Percentiles rank a stretch among this genome's conserved stretches.
Conservation (phyloP, 106 monocot species). For the Dendrobium catenatum region DNA sequence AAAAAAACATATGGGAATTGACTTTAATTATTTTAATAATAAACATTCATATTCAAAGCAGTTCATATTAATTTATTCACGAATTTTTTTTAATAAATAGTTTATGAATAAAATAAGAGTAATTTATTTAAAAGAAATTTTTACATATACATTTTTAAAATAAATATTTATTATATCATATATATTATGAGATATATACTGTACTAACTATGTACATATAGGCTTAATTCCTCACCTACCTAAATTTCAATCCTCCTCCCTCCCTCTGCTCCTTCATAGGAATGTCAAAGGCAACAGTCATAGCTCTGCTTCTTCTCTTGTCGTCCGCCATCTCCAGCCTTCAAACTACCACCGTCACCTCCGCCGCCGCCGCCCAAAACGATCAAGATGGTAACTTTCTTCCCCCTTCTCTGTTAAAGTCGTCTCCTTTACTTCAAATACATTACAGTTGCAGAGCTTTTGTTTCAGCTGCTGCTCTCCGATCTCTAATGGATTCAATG, state of each 20-base stretch:
- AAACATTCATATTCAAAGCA: too few relatives aligned
- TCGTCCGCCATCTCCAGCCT: not conserved
- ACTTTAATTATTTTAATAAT: too few relatives aligned
- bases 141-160: too few relatives aligned
- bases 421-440: not conserved
- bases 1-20: too few relatives aligned
- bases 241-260: not conserved
- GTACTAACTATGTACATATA: too few relatives aligned
- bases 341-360: not conserved
- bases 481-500: conserved; percentile 23
- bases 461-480: conserved; percentile 32
- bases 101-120: too few relatives aligned
- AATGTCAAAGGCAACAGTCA: not conserved
- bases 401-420: not conserved
- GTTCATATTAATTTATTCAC: too few relatives aligned
- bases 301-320: conserved; percentile 1
- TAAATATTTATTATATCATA: too few relatives aligned
- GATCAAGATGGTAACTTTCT: not conserved
- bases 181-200: too few relatives aligned
- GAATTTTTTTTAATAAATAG: too few relatives aligned
- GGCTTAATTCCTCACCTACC: not conserved
- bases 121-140: too few relatives aligned
- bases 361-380: not conserved
- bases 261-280: not conserved
- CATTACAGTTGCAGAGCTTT: not conserved